Evolutionary conservation across 805 yeast species (phyloP), one percentile per base, ranked within the genome.

Genomic region (Hyphopichia homilentoma): DNA sequence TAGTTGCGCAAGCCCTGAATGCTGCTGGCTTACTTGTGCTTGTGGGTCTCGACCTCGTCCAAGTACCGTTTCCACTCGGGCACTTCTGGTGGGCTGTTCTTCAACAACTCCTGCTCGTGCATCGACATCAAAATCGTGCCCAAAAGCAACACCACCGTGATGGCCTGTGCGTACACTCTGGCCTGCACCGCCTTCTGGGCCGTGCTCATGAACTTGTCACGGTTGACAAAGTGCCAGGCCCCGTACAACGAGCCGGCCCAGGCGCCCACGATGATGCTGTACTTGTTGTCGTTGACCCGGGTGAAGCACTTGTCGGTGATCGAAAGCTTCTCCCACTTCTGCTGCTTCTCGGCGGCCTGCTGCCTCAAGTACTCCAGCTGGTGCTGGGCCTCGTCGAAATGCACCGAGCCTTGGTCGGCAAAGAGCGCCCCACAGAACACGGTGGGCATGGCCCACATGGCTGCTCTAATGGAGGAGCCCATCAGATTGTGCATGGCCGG

Each of bases 231-330:
- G 32, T 59, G 73, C 84, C 89, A 85, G 3, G 93, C 81, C 1
- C 87, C 93, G 44, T 69, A 84, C 65, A 84, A 59, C 3, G 90
- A 80, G 15, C 77, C 83, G 4, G 85, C 88, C 95, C 95, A 84
- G 6, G 82, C 72, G 35, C 76, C 79, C 14, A 80, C 73, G 43
- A 84, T 78, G 43, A 82, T 70, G 52, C 73, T 71, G 57, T 83
- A 84, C 54, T 80, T 82, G 61, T 79, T 65, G 34, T 65, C 72
- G 26, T 72, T 61, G 19, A 75, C 57, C 25, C 65, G 52, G 34
- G 75, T 75, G 27, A 77, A 57, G 3, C 63, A 20, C 52, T 77
- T 77, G 27, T 81, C 81, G 5, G 59, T 47, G 2, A 58, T 22
- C 2, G 82, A 59, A 36, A 81, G 50, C 4, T 57, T 43, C 15